Percentiles rank a stretch among this genome's conserved stretches.
Conservation (phyloP, 257 asterid genomes). For the Scutellaria barbata region DNA sequence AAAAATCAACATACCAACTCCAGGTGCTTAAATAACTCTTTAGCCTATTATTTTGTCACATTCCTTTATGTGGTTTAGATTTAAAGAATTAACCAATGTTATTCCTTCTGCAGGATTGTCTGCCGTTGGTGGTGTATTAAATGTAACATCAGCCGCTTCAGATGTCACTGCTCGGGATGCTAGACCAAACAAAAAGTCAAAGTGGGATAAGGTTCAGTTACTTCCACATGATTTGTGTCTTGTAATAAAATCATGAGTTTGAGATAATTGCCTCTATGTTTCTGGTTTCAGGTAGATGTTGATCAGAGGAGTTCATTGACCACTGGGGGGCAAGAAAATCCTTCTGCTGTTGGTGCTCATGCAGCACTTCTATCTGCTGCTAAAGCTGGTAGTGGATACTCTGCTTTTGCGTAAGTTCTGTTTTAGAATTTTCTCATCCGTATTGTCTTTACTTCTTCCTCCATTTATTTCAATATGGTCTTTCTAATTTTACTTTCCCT, state of each 20-base stretch:
- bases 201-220: constrained; percentile 92
- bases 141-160: constrained; percentile 43
- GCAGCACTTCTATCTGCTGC: constrained; percentile 78
- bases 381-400: constrained; percentile 91
- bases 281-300: constrained; percentile 70
- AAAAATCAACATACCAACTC: constrained; percentile 64
- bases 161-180: constrained; percentile 72
- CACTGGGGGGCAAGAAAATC: constrained; percentile 61
- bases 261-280: constrained; percentile 23
- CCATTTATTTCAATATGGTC: background rate
- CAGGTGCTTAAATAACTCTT: constrained; percentile 51
- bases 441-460: background rate
- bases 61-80: constrained; percentile 3
- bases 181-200: constrained; percentile 90
- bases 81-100: constrained; percentile 12
- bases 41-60: constrained; percentile 10
- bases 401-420: constrained; percentile 91
- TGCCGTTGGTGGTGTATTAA: constrained; percentile 41
- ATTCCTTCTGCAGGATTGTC: constrained; percentile 39
- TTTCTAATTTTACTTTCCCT: background rate
- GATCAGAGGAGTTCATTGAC: constrained; percentile 56
- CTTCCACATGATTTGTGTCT: constrained; percentile 27
- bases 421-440: constrained; percentile 12
- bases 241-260: constrained; percentile 21
- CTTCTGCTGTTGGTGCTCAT: constrained; percentile 65